Evolutionary conservation across 768 basidiomycete genomes (phyloP).

Genomic region (Fistulinella prunicolor): DNA sequence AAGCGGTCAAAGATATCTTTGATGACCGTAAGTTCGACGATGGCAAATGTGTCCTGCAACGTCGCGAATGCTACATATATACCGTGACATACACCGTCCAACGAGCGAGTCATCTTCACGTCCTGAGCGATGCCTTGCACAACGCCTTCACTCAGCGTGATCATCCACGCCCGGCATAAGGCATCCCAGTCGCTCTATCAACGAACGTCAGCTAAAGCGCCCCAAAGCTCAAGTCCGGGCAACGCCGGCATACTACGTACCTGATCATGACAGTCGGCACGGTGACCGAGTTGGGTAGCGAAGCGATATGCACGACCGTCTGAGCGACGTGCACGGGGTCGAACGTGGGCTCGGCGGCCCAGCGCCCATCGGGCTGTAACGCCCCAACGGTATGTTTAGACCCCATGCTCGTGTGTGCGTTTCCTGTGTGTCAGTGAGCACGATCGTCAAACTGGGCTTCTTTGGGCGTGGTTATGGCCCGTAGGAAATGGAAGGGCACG

Average conservation of each 20-base stretch:
- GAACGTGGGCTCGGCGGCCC: constrained; percentile 59
- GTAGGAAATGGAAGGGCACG: no score
- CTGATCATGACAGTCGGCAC: constrained; percentile 73
- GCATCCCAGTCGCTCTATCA: constrained; percentile 43
- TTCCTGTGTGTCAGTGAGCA: constrained; percentile 43
- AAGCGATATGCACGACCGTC: constrained; percentile 68
- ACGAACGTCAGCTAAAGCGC: no score
- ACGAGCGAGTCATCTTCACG: no score
- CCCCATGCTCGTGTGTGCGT: constrained; percentile 66
- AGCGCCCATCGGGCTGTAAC: constrained; percentile 66
- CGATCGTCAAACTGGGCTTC: no score
- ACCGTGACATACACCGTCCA: no score
- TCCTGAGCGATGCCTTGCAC: no score
- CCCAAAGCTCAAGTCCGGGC: no score
- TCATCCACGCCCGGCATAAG: constrained; percentile 46
- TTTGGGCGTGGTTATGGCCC: no score
- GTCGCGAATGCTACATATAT: no score
- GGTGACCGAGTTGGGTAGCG: constrained; percentile 64
- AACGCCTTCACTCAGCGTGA: background rate
- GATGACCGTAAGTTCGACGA: no score
- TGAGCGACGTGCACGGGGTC: constrained; percentile 71
- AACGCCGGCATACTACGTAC: constrained; percentile 39
- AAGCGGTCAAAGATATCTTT: no score
- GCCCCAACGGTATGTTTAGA: constrained; percentile 45
- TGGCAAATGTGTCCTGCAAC: no score